Evolutionary conservation across 306 rosid species (phyloP), one percentile per base, ranked within the genome.

Genomic region (Canavalia gladiata): DNA sequence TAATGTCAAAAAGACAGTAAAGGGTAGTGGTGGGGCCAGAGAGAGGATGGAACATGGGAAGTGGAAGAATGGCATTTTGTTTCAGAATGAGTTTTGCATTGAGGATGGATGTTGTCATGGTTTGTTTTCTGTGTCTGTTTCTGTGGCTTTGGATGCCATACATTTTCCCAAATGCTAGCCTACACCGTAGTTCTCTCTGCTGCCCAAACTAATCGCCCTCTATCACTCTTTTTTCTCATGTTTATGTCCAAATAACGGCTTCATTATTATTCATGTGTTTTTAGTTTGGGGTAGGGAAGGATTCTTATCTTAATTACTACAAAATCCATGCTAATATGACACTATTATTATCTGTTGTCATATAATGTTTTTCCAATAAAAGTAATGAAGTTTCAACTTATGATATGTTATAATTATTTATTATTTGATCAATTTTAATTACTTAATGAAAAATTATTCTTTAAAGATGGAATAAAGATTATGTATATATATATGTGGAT

Each of bases 151-250:
- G 58, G 79, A 82, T 84, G 75, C 92, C 97, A 75, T 79, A 67
- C 90, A 83, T 76, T 80, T 69, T 54, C 93, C 97, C 82, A 66
- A 68, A 13, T 68, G 85, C 67, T 46, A 55, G 97, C 88, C 91
- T 87, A 81, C 12, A 73, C 45, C 89, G 85, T 86, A 80, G 94
- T 87, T 69, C 28, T 84, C 82, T 79, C 43, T 75, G 29, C 28
- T 67, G 68, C 42, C 41, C 68, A 31, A 10, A 65, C 68, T 42
- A 46, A 18, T 66, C 55, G 11, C 5, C 50, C 37, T 37, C 18
- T 54, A 10, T 72, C 50, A 43, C 43, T 58, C 9, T 4, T 58
- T 64, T 71, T 42, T 74, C 28, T 55, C 6, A 43, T 45, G 45
- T 33, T 11, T 0, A 2, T 31, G 8, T 43, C 70, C 59, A 75